Evolutionary conservation across 331 rosid species (phyloP).

Genomic region (Ulmus americana): DNA sequence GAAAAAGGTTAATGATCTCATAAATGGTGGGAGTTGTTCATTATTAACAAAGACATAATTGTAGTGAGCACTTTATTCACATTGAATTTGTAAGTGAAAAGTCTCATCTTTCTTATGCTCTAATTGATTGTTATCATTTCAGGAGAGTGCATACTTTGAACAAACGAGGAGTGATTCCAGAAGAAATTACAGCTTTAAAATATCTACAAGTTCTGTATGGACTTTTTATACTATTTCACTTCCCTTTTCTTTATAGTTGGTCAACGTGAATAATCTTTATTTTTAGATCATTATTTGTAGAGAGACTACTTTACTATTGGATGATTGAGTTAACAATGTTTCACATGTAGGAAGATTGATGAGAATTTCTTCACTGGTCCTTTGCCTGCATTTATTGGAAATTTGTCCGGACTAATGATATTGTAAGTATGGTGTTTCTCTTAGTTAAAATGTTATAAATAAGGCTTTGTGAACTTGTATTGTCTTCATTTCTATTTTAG

Average conservation of each 20-base stretch:
- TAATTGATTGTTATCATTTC: slow-evolving; percentile 9
- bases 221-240: not conserved
- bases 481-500: not conserved
- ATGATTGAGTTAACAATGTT: not conserved
- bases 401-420: slow-evolving; percentile 40
- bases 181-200: slow-evolving; percentile 51
- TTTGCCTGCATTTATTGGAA: slow-evolving; percentile 52
- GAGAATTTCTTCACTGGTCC: slow-evolving; percentile 61
- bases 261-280: not conserved
- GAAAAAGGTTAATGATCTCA: not conserved
- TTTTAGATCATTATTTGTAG: not conserved
- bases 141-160: slow-evolving; percentile 46
- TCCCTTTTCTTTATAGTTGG: not conserved
- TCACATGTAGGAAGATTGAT: slow-evolving; percentile 36
- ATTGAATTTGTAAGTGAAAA: not conserved
- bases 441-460: not conserved
- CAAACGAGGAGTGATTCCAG: slow-evolving; percentile 40
- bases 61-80: not conserved
- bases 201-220: slow-evolving; percentile 52
- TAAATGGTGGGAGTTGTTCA: not conserved
- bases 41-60: not conserved
- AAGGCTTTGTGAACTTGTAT: not conserved
- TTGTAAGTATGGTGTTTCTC: slow-evolving; percentile 34
- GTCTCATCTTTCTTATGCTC: not conserved
- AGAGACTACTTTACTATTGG: not conserved